Base-by-base conservation (phyloP, 2,329 filamentous ascomycete species). In the Zymoseptoria crescenta region DNA sequence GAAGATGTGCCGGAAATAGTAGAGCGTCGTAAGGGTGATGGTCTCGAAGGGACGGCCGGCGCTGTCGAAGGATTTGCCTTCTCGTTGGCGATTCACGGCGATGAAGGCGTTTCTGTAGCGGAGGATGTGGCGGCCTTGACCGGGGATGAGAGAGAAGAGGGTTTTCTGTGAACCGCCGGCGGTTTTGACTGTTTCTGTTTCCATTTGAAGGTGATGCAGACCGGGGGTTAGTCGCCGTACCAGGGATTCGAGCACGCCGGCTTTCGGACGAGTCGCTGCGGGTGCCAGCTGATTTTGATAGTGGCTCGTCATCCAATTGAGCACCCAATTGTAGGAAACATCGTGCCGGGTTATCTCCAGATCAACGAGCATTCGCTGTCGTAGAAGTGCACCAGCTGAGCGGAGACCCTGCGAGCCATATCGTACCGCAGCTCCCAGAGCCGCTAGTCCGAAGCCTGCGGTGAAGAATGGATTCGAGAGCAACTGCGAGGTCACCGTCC, bases 341-440 rank as follows among this genome's bases (percentile, higher is more conserved):
- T 99, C 94, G 69, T 93, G 89, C 71, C 91, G 89, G 74, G 89
- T 93, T 74, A 99, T 96, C 75, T 99, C 94, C 69, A 99, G 86
- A 69, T 96, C 91, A 68, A 97, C 90, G 29, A 99, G 85, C 76
- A 99, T 85, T 54, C 93, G 89, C 56, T 88, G 86, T 54, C 90
- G 88, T 59, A 96, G 77, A 58, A 95, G 80, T 50, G 83, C 82
- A n/a, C 87, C 86, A 57, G 85, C 85, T 68, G 85, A 80, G 61
- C 92, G 83, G 60, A 88, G 74, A 35, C 89, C 89, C 70, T 87
- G 87, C 63, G 94, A 91, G 29, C 87, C 89, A 67, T 96, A 84
- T 10, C 91, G 87, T 30, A 91, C 83, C 49, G 83, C 87, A 35
- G 91, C 90, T 63, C 91, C 94, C 56, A 99, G 81, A 29, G 88